These are phyloP conservation scores for Mycena indigotica DNA, from an alignment of 768 basidiomycete species.

Conservation along the genomic window DNA sequence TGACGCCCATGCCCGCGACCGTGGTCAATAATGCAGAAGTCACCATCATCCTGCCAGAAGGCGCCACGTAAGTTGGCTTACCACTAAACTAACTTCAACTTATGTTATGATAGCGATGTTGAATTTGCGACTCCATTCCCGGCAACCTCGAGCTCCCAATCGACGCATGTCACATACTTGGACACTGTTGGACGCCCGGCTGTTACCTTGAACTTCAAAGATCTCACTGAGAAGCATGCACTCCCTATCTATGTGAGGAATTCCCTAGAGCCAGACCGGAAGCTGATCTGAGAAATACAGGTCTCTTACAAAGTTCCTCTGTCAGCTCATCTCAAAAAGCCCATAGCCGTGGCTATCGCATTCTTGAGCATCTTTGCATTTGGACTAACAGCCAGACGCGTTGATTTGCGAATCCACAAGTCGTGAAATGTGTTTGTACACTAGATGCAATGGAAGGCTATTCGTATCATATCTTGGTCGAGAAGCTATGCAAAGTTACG, in stretches of 20 bases:
- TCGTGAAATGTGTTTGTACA: conserved; percentile 36
- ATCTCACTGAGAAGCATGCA: conserved; percentile 78
- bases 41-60: conserved; percentile 86
- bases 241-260: conserved; percentile 79
- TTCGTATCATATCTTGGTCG: conserved; percentile 24
- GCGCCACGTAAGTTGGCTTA: conserved; percentile 75
- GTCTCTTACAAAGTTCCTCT: conserved; percentile 85
- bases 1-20: conserved; percentile 78
- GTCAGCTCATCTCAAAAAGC: conserved; percentile 85
- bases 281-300: conserved; percentile 39
- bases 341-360: conserved; percentile 72
- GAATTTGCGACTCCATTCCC: conserved; percentile 79
- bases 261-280: not conserved
- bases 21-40: conserved; percentile 81
- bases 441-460: conserved; percentile 19
- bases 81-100: conserved; percentile 3
- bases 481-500: conserved; percentile 48
- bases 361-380: conserved; percentile 67
- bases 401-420: conserved; percentile 53
- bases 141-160: conserved; percentile 57
- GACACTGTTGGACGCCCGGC: conserved; percentile 89
- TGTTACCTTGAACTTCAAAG: conserved; percentile 69
- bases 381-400: conserved; percentile 44
- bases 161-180: conserved; percentile 84
- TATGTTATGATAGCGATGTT: conserved; percentile 60